Percentiles rank a stretch among this genome's conserved stretches.
phyloP scores from a whole-genome alignment of 371 early-diverging fungal species.

The Mortierella polycephala region DNA sequence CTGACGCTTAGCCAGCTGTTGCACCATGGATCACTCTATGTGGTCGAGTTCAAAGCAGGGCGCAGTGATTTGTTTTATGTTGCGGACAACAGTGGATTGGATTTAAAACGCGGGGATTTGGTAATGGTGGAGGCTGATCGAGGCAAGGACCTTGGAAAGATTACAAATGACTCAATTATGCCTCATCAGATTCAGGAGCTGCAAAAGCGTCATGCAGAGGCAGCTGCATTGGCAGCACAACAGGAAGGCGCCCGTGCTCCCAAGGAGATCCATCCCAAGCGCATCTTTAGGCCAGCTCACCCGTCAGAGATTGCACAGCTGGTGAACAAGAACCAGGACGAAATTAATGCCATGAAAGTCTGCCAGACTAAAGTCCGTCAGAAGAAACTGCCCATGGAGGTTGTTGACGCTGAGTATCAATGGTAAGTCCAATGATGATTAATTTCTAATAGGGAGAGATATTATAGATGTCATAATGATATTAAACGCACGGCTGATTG shows the following conservation, averaged over 20 bases:
- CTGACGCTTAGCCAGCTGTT: conserved; percentile 58
- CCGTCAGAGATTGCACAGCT: conserved; percentile 79
- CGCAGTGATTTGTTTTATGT: conserved; percentile 81
- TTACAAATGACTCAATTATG: conserved; percentile 72
- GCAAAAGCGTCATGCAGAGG: conserved; percentile 58
- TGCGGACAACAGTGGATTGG: conserved; percentile 58
- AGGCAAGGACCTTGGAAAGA: conserved; percentile 92
- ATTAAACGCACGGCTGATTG: not conserved
- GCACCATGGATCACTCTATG: conserved; percentile 70
- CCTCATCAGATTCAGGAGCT: conserved; percentile 65
- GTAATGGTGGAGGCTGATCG: conserved; percentile 97
- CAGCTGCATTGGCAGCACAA: conserved; percentile 40
- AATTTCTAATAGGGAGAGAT: not conserved
- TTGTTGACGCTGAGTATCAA: conserved; percentile 97
- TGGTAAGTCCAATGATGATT: conserved; percentile 66
- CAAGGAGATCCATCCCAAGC: conserved; percentile 88
- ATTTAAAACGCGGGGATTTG: conserved; percentile 73
- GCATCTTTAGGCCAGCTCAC: conserved; percentile 86
- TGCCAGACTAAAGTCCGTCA: conserved; percentile 91
- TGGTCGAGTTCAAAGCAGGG: conserved; percentile 90
- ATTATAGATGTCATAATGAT: not conserved
- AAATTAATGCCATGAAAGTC: conserved; percentile 84
- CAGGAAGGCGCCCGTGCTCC: conserved; percentile 45
- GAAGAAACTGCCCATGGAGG: conserved; percentile 91
- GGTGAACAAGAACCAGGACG: conserved; percentile 84